phyloP scores from a whole-genome alignment of 2,329 filamentous ascomycete genomes.

The Lomentospora prolificans region DNA sequence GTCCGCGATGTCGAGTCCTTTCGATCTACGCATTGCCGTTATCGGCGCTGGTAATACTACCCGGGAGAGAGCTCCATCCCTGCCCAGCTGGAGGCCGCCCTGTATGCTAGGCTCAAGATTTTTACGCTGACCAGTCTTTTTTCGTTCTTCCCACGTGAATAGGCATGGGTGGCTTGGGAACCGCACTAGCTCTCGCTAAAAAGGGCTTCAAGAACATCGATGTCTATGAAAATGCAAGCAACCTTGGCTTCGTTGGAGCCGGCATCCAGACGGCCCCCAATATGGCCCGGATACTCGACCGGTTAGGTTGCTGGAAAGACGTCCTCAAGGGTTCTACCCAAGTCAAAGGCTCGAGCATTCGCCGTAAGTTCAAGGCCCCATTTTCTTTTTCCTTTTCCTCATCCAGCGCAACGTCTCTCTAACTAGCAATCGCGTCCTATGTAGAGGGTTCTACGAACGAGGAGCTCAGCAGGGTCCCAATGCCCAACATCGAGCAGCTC shows the following conservation, averaged over 20 bases:
- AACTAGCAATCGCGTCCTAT: background rate
- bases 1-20: constrained; percentile 3
- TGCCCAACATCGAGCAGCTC: constrained; percentile 54
- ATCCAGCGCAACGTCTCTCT: background rate
- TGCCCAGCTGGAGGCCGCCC: background rate
- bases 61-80: too few relatives aligned
- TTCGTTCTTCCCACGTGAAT: too few relatives aligned
- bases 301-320: constrained; percentile 60
- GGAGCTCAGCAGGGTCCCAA: constrained; percentile 61
- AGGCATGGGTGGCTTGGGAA: constrained; percentile 73
- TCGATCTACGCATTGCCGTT: constrained; percentile 35
- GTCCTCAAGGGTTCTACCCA: constrained; percentile 64
- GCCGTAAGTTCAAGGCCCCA: constrained; percentile 33
- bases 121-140: background rate
- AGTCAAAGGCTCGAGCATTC: constrained; percentile 61
- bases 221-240: constrained; percentile 63
- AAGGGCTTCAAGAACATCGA: constrained; percentile 65
- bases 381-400: background rate
- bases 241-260: constrained; percentile 72
- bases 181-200: constrained; percentile 63
- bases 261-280: constrained; percentile 81
- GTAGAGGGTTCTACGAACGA: constrained; percentile 56
- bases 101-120: background rate
- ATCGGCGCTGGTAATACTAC: constrained; percentile 35
- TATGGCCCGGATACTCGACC: constrained; percentile 65